Conservation (phyloP, 1,284 basidiomycete genomes). For the Marasmius fiardii region DNA sequence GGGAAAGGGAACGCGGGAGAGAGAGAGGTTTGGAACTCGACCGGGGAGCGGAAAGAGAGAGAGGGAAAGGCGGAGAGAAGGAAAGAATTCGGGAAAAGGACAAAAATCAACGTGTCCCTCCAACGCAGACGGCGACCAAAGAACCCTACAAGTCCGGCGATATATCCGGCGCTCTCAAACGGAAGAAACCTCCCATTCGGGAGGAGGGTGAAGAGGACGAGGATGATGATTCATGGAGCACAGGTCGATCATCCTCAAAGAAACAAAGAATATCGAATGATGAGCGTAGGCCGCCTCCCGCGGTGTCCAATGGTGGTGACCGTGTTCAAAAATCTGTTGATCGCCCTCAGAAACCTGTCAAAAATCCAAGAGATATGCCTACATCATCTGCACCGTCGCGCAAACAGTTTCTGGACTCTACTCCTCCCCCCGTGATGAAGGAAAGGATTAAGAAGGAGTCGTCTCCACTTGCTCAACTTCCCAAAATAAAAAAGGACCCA, state of each 20-base stretch:
- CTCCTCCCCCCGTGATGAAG: constrained; percentile 19
- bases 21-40: not conserved
- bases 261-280: not conserved
- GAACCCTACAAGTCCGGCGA: not conserved
- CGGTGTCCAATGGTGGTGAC: not conserved
- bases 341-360: not conserved
- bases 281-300: not conserved
- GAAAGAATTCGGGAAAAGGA: not conserved
- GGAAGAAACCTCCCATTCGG: not conserved
- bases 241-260: not conserved
- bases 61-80: not conserved
- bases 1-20: constrained; percentile 18
- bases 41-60: not conserved
- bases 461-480: constrained; percentile 23
- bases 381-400: constrained; percentile 26
- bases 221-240: not conserved
- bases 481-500: constrained; percentile 14
- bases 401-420: constrained; percentile 23
- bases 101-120: not conserved
- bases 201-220: not conserved
- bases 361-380: not conserved
- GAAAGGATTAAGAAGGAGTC: constrained; percentile 34
- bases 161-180: not conserved
- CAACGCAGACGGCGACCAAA: not conserved
- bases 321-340: not conserved